Evolutionary conservation across 495 filamentous ascomycete species (phyloP), one percentile per base, ranked within the genome.

Genomic region (Penicillium maclennaniae): DNA sequence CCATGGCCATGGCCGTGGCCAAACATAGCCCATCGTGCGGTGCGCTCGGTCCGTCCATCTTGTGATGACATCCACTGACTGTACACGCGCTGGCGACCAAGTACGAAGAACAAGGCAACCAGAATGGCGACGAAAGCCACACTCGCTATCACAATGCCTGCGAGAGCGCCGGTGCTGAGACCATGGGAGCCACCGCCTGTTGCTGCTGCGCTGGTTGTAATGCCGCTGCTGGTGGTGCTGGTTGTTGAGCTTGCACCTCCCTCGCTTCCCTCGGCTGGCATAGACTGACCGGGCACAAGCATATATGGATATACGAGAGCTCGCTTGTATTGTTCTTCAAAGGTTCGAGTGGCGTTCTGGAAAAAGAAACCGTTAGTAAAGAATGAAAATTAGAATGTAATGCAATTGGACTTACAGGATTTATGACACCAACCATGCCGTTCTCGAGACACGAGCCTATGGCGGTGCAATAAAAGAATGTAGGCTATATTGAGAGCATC

Each of bases 361-460:
- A n/a, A 20, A 21, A 8, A 23, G 19, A 4, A 9, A 37, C 12
- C 12, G 20, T 42, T 27, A 57, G 26, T 17, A 7, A 25, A 3
- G 1, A 3, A 3, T 26, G n/a, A 31, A 31, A 6, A 17, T 14
- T 39, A 14, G 15, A 15, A 19, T 14, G 37, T n/a, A 14, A 7
- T 14, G 37, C 15, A 14, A 7, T 14, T 39, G 15, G 14, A 36
- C 60, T 17, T 65, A 71, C 71, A 17, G 66, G 63, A 49, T 74
- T 76, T 27, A 74, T 78, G 0, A 62, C 71, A 31, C 68, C 71
- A 7, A 78, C 70, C 72, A 76, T 76, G 27, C 67, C 68, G 51
- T 73, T 75, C 4, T 55, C 50, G 6, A 58, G 48, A 44, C 73
- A 78, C 26, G 72, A 78, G 37, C 63, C 63, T 10, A 68, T 57